A percentile compares a stretch with the other conserved stretches of the same genome.
phyloP scores from a whole-genome alignment of 371 early-diverging fungal species.

The Haplosporangium sp. region DNA sequence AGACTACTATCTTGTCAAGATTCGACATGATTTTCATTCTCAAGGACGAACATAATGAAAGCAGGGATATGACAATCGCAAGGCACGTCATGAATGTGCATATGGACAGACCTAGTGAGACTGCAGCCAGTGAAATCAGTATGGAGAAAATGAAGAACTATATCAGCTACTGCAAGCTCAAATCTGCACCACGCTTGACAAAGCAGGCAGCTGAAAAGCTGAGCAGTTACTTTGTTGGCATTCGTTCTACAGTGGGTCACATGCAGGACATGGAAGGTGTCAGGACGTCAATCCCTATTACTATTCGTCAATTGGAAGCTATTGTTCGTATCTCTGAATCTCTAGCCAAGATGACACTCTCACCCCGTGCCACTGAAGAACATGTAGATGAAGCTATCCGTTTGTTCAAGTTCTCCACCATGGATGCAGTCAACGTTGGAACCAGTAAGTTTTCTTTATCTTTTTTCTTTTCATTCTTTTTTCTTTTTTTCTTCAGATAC shows the following conservation, averaged over 20 bases:
- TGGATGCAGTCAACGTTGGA: constrained; percentile 95
- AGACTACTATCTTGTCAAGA: constrained; percentile 97
- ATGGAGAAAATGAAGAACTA: constrained; percentile 94
- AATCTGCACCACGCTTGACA: constrained; percentile 95
- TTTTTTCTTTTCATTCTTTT: neutral
- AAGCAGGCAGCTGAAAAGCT: constrained; percentile 91
- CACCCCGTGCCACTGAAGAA: constrained; percentile 84
- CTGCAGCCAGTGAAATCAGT: constrained; percentile 81
- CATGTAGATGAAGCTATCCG: constrained; percentile 99
- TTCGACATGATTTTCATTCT: constrained; percentile 99
- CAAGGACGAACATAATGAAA: constrained; percentile 90
- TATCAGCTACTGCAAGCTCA: constrained; percentile 93
- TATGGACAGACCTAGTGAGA: constrained; percentile 78
- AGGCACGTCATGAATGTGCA: constrained; percentile 94
- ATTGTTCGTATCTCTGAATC: constrained; percentile 99
- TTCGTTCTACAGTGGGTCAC: constrained; percentile 89
- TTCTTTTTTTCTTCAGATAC: neutral
- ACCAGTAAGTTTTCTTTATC: constrained; percentile 59
- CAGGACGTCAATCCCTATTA: constrained; percentile 97
- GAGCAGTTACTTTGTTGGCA: constrained; percentile 94
- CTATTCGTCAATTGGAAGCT: constrained; percentile 99
- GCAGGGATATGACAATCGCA: constrained; percentile 92
- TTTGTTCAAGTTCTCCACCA: constrained; percentile 97
- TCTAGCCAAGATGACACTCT: constrained; percentile 97
- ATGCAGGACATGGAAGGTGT: constrained; percentile 80